Evolutionary conservation across 164 flowering plant species (phyloP).

Genomic region (Dillenia turbinata): DNA sequence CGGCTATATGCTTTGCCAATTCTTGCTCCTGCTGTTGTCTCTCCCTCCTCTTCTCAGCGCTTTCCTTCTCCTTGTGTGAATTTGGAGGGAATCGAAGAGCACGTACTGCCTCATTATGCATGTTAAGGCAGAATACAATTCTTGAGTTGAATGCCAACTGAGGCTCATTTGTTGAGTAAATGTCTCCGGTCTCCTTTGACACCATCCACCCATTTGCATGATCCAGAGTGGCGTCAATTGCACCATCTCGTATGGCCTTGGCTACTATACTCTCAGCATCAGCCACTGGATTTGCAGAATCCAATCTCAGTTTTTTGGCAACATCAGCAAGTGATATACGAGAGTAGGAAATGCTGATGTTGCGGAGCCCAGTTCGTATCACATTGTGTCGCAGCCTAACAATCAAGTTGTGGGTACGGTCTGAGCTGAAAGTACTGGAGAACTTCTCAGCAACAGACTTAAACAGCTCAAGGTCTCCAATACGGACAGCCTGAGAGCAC

Average conservation of each 20-base stretch:
- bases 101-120: conserved; percentile 92
- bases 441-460: conserved; percentile 71
- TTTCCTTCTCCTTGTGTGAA: conserved; percentile 87
- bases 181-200: conserved; percentile 89
- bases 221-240: conserved; percentile 87
- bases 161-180: conserved; percentile 90
- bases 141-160: conserved; percentile 81
- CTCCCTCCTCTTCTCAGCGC: conserved; percentile 92
- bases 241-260: conserved; percentile 94
- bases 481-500: conserved; percentile 80
- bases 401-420: conserved; percentile 80
- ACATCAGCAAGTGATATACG: conserved; percentile 83
- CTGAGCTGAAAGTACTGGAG: conserved; percentile 53
- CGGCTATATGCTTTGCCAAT: conserved; percentile 93
- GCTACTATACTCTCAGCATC: conserved; percentile 97
- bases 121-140: conserved; percentile 87
- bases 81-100: conserved; percentile 86
- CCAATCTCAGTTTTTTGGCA: conserved; percentile 74
- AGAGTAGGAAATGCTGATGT: conserved; percentile 90
- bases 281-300: conserved; percentile 75
- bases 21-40: conserved; percentile 94
- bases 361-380: conserved; percentile 87
- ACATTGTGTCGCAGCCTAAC: conserved; percentile 91
- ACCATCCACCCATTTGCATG: conserved; percentile 85
- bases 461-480: conserved; percentile 89